phyloP scores from a whole-genome alignment of 257 asterid genomes.

The Nicotiana otophora region DNA sequence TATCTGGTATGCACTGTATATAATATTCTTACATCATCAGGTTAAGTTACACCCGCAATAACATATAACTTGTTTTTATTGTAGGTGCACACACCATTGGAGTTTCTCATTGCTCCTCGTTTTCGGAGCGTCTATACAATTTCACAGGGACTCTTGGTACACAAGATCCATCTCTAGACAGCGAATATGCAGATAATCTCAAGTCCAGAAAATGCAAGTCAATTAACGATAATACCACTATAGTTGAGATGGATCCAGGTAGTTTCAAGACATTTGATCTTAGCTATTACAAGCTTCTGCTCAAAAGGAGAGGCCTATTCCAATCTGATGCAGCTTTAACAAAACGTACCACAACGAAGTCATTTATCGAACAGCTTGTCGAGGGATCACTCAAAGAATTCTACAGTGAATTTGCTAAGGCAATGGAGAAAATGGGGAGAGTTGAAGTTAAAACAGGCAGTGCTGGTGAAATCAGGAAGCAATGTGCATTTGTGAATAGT shows the following conservation, averaged over 20 bases:
- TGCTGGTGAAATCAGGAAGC: constrained; percentile 11
- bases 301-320: constrained; percentile 37
- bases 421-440: constrained; percentile 15
- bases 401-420: neutral
- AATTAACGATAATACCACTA: constrained; percentile 15
- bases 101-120: constrained; percentile 45
- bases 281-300: constrained; percentile 26
- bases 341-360: neutral
- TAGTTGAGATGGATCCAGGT: constrained; percentile 44
- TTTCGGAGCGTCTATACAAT: constrained; percentile 44
- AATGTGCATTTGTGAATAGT: neutral
- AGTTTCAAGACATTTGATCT: constrained; percentile 34
- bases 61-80: too few species aligned
- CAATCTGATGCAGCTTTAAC: constrained; percentile 42
- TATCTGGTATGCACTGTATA: constrained; percentile 24
- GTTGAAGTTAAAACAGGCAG: constrained; percentile 8
- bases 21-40: neutral
- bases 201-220: constrained; percentile 8
- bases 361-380: neutral
- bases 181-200: constrained; percentile 21
- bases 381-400: neutral
- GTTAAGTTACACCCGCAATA: neutral
- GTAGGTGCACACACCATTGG: constrained; percentile 64
- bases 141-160: constrained; percentile 46
- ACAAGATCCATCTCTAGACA: constrained; percentile 42